A percentile compares a stretch with the other conserved stretches of the same genome.
Evolutionary conservation across 1,284 basidiomycete genomes (phyloP).

Genomic region (Cutaneotrichosporon daszewskae): DNA sequence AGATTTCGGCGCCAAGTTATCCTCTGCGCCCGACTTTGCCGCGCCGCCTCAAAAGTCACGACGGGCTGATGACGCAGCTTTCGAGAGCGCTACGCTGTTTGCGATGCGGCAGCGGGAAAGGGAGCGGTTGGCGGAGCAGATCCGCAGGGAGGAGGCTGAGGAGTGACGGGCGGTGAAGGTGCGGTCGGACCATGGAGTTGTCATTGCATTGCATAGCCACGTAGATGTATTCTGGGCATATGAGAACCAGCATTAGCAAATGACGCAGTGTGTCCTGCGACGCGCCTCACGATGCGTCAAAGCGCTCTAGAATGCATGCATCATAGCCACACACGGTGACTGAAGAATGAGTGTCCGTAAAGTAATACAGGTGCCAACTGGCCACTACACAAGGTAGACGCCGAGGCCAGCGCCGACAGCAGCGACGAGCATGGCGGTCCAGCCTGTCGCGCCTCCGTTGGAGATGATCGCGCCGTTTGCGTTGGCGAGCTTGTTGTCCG

Average conservation of each 20-base stretch:
- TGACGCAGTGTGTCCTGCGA: too few relatives aligned
- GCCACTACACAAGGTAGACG: slow-evolving; percentile 1
- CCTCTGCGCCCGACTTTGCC: slow-evolving; percentile 25
- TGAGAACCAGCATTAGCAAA: too few relatives aligned
- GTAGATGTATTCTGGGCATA: too few relatives aligned
- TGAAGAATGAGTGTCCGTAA: too few relatives aligned
- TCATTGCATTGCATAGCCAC: too few relatives aligned
- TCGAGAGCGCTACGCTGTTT: slow-evolving; percentile 73
- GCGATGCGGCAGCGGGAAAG: slow-evolving; percentile 63
- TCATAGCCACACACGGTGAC: too few relatives aligned
- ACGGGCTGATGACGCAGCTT: slow-evolving; percentile 56
- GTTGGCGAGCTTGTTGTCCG: neutral
- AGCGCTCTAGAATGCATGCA: too few relatives aligned
- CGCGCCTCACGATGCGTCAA: too few relatives aligned
- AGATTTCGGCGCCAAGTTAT: too few relatives aligned
- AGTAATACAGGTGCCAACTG: too few relatives aligned
- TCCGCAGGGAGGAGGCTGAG: slow-evolving; percentile 47
- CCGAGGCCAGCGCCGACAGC: neutral
- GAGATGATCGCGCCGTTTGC: slow-evolving; percentile 2
- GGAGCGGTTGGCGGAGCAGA: slow-evolving; percentile 63
- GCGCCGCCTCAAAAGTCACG: slow-evolving; percentile 21
- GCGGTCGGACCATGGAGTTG: too few relatives aligned
- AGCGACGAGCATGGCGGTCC: slow-evolving; percentile 2
- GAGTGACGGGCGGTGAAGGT: too few relatives aligned
- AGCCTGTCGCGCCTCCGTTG: neutral